Conservation (phyloP, 2,329 filamentous ascomycete species). For the Aspergillus clavatus region DNA sequence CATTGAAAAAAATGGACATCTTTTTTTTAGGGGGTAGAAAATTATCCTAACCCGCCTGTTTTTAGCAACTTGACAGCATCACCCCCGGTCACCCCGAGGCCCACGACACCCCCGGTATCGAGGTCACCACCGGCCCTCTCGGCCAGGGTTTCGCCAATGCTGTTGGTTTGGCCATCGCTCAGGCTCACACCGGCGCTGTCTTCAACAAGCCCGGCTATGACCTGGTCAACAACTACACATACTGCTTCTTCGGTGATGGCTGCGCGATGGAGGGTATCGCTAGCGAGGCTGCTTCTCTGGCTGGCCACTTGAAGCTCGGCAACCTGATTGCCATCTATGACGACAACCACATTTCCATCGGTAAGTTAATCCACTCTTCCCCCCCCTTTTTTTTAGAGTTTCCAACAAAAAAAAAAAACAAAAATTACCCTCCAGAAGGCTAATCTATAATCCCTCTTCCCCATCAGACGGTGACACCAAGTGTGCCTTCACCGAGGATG, state of each 20-base stretch:
- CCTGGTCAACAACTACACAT: constrained; percentile 94
- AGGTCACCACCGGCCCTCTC: constrained; percentile 96
- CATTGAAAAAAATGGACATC: not conserved
- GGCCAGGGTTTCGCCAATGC: constrained; percentile 97
- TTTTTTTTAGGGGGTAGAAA: not conserved
- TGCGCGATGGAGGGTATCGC: constrained; percentile 99
- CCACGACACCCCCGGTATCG: constrained; percentile 92
- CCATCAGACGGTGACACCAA: constrained; percentile 95
- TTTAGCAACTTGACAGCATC: constrained; percentile 67
- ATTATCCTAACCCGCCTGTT: constrained; percentile 9
- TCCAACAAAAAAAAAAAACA: not conserved
- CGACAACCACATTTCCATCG: constrained; percentile 93
- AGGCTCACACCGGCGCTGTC: constrained; percentile 80
- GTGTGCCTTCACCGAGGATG: constrained; percentile 94
- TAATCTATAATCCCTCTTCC: not conserved
- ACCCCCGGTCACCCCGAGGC: constrained; percentile 95
- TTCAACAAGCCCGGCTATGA: constrained; percentile 98
- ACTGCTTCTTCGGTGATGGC: constrained; percentile 93
- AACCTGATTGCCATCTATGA: constrained; percentile 97
- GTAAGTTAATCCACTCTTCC: constrained; percentile 49
- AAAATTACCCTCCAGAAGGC: not conserved
- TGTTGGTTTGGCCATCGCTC: constrained; percentile 94
- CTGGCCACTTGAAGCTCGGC: constrained; percentile 93
- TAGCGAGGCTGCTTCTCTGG: constrained; percentile 82
- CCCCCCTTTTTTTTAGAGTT: too few species aligned